A percentile compares a stretch with the other conserved stretches of the same genome.
Conservation (phyloP, 75 land plant genomes). For the Cupressus sempervirens region DNA sequence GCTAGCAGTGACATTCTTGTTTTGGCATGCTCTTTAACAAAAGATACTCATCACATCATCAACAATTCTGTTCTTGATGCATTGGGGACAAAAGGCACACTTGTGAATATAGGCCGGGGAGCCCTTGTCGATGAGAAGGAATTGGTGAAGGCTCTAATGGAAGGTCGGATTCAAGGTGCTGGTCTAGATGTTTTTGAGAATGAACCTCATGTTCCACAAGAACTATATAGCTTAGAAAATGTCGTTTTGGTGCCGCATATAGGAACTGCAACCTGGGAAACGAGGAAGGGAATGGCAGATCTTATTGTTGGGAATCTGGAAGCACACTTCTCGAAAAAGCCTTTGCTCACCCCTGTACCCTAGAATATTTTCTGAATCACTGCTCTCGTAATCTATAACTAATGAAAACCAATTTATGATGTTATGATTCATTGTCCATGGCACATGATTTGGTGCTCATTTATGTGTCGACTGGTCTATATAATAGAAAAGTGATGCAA, state of each 20-base stretch:
- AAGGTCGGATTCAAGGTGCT: conserved; percentile 48
- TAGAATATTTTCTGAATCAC: neutral
- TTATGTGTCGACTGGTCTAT: too few species aligned
- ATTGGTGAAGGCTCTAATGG: conserved; percentile 42
- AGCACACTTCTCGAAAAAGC: too few species aligned
- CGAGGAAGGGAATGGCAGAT: too few species aligned
- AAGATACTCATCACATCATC: conserved; percentile 41
- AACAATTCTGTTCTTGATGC: conserved; percentile 48
- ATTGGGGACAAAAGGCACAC: conserved; percentile 48
- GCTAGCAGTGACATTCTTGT: conserved; percentile 38
- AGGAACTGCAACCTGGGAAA: too few species aligned
- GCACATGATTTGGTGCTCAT: too few species aligned
- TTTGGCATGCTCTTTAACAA: conserved; percentile 50
- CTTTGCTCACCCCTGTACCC: too few species aligned
- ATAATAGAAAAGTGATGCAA: too few species aligned
- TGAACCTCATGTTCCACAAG: conserved; percentile 64
- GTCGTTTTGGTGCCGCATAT: conserved; percentile 33
- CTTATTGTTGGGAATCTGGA: too few species aligned
- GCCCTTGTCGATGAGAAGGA: conserved; percentile 60
- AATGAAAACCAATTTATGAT: too few species aligned
- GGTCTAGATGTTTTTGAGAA: conserved; percentile 76
- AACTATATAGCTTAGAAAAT: conserved; percentile 56
- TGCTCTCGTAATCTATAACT: neutral
- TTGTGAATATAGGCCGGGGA: conserved; percentile 61
- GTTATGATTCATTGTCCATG: too few species aligned